phyloP scores from a whole-genome alignment of 2,329 filamentous ascomycete species.

The Fusarium subglutinans region DNA sequence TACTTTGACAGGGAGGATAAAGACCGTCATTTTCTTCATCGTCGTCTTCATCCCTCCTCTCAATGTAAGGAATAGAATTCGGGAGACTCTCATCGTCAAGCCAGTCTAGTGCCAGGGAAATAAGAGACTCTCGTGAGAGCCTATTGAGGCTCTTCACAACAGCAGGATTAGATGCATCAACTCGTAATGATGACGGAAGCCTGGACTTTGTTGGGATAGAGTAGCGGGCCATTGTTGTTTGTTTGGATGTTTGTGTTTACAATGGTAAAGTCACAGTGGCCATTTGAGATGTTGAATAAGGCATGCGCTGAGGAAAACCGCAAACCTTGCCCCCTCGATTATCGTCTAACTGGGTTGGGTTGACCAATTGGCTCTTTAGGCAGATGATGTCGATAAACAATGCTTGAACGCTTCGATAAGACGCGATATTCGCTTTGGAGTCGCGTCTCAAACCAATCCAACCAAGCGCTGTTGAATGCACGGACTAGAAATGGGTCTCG shows the following conservation, averaged over 20 bases:
- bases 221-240: conserved; percentile 59
- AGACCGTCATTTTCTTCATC: conserved; percentile 71
- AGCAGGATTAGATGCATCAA: conserved; percentile 71
- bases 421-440: conserved; percentile 21
- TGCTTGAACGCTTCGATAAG: conserved; percentile 18
- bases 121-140: conserved; percentile 75
- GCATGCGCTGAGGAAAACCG: not conserved
- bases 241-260: conserved; percentile 21
- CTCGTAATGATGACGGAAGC: conserved; percentile 75
- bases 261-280: not conserved
- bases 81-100: conserved; percentile 72
- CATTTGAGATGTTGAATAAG: not conserved
- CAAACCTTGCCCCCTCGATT: conserved; percentile 4
- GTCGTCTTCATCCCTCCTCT: conserved; percentile 53
- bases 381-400: not conserved
- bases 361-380: conserved; percentile 1
- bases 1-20: conserved; percentile 72
- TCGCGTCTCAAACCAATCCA: conserved; percentile 19
- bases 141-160: conserved; percentile 74
- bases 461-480: not conserved
- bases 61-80: conserved; percentile 56
- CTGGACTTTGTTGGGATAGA: conserved; percentile 77
- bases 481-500: not conserved
- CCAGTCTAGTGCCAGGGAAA: conserved; percentile 81
- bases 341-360: not conserved